Percentiles rank a stretch among this genome's conserved stretches.
Evolutionary conservation across 768 basidiomycete species (phyloP).

Genomic region (Mycena maculata): DNA sequence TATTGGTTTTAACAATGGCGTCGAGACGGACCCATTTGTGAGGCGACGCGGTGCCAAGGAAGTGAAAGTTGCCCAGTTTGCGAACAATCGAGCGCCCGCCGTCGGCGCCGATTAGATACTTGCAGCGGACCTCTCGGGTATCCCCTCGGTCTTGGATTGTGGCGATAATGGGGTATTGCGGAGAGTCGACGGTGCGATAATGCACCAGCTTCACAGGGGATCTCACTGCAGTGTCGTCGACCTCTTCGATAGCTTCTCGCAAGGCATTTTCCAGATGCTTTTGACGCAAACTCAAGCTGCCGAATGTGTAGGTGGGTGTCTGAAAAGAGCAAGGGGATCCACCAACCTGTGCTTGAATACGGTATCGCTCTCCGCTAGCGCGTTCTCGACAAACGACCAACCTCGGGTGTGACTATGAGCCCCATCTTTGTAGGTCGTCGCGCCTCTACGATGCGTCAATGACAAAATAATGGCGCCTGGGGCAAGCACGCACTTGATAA

Average conservation of each 20-base stretch:
- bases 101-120: slow-evolving; percentile 27
- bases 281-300: not conserved
- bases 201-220: slow-evolving; percentile 1
- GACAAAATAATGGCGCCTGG: not conserved
- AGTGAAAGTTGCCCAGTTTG: slow-evolving; percentile 26
- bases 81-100: slow-evolving; percentile 34
- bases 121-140: slow-evolving; percentile 12
- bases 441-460: not conserved
- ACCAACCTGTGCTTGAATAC: slow-evolving; percentile 4
- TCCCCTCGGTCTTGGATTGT: not conserved
- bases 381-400: slow-evolving; percentile 4
- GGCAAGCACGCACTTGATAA: not conserved
- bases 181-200: slow-evolving; percentile 1
- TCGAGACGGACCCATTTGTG: slow-evolving; percentile 34
- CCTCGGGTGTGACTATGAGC: not conserved
- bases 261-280: slow-evolving; percentile 12
- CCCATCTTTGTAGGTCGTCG: slow-evolving; percentile 1
- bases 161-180: slow-evolving; percentile 10
- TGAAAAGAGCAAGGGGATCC: no score
- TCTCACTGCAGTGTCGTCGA: not conserved
- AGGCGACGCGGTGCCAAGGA: slow-evolving; percentile 21
- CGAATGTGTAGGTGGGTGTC: not conserved
- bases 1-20: slow-evolving; percentile 30
- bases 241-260: not conserved
- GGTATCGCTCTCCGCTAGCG: not conserved